Evolutionary conservation across 1,139 yeast species (phyloP).

Genomic region (Scheffersomyces illinoinensis): DNA sequence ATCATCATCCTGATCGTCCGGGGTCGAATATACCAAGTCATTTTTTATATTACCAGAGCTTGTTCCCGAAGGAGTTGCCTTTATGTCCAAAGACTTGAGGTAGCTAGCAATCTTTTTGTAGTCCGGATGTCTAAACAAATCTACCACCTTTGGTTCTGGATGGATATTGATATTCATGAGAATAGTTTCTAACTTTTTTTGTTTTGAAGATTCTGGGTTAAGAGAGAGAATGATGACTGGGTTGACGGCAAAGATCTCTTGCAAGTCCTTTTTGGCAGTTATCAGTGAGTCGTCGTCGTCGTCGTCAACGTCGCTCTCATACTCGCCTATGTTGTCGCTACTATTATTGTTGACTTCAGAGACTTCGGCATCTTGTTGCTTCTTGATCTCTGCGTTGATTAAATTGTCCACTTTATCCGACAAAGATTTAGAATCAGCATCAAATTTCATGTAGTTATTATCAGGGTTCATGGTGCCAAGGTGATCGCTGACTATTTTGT

Average conservation of each 20-base stretch:
- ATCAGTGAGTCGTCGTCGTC: conserved; percentile 1
- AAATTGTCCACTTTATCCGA: neutral
- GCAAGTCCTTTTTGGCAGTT: conserved; percentile 22
- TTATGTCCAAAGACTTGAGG: conserved; percentile 14
- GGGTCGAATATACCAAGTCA: conserved; percentile 8
- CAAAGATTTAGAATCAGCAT: neutral
- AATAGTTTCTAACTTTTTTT: conserved; percentile 23
- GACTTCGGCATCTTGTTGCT: neutral
- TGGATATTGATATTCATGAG: conserved; percentile 21
- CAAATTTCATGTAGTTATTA: neutral
- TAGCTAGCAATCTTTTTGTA: conserved; percentile 24
- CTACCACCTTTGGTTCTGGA: conserved; percentile 35
- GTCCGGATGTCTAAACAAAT: conserved; percentile 34
- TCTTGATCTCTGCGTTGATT: neutral
- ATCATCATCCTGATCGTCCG: conserved; percentile 9
- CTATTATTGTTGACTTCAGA: neutral
- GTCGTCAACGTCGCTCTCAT: conserved; percentile 2
- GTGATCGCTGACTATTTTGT: conserved; percentile 3
- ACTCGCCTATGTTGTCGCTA: neutral
- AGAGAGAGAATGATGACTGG: conserved; percentile 26
- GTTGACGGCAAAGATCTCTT: conserved; percentile 31
- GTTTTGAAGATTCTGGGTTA: conserved; percentile 16
- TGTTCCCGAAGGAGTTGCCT: neutral
- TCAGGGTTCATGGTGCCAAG: neutral
- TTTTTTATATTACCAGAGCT: conserved; percentile 7